phyloP scores from a whole-genome alignment of 75 land plant species.

The Larix kaempferi region DNA sequence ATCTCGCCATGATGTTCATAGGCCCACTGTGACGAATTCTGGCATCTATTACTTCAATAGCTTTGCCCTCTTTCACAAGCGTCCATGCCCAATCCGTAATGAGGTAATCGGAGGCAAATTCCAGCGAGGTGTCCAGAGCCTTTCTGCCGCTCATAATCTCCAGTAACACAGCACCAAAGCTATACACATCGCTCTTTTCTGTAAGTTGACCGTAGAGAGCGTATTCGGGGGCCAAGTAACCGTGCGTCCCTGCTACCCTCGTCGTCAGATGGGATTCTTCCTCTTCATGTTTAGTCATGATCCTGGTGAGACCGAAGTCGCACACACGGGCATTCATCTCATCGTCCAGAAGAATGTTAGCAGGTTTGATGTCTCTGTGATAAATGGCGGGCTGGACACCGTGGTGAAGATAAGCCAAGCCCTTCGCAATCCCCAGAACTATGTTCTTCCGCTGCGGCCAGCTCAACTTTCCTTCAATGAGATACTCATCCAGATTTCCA shows the following conservation, averaged over 20 bases:
- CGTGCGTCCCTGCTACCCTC: constrained; percentile 18
- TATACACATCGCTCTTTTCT: constrained; percentile 31
- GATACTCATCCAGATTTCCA: constrained; percentile 25
- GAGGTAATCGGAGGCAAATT: constrained; percentile 25
- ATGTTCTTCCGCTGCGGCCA: constrained; percentile 36
- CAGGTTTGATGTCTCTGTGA: too few relatives aligned
- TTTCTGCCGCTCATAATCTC: constrained; percentile 51
- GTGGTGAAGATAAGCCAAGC: constrained; percentile 31
- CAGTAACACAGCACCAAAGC: constrained; percentile 29
- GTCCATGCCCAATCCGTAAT: constrained; percentile 84
- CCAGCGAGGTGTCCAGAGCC: constrained; percentile 39
- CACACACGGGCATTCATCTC: constrained; percentile 29
- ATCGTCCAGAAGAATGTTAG: constrained; percentile 14
- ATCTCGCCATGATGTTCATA: constrained; percentile 58
- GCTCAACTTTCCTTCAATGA: neutral
- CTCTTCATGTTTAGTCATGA: constrained; percentile 11
- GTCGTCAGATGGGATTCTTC: constrained; percentile 29
- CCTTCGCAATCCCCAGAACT: constrained; percentile 25
- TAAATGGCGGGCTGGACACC: constrained; percentile 24
- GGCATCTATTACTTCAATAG: constrained; percentile 33
- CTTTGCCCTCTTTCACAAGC: constrained; percentile 50
- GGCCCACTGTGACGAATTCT: constrained; percentile 18
- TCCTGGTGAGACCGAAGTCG: constrained; percentile 39
- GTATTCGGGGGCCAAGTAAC: constrained; percentile 37
- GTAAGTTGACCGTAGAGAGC: constrained; percentile 36